Evolutionary conservation across 2,329 filamentous ascomycete genomes (phyloP), one percentile per base, ranked within the genome.

Genomic region (Penicillium sclerotigenum): DNA sequence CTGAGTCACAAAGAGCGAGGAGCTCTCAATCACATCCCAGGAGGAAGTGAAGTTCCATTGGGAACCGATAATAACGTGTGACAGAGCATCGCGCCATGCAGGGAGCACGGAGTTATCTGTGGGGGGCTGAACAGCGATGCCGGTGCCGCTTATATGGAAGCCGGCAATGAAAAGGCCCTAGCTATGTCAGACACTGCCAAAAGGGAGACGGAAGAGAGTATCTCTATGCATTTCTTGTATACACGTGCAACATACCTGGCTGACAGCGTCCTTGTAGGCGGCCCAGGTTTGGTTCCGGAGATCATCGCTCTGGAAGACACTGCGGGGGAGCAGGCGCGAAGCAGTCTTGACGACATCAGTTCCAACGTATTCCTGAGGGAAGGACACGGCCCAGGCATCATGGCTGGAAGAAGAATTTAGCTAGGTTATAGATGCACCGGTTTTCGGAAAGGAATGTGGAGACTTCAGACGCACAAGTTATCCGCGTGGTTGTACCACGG

Each of bases 41-140:
- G 34, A 33, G 1, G 59, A 50, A 13, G 57, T 59, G 8, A 48
- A 53, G 11, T 59, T 65, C 69, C 72, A 74, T 37, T 56, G 52
- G 0, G 60, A 40, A 5, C 65, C 61, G 20, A 71, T 65, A 26
- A 68, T 67, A 38, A 75, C 64, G 43, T 80, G 76, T 2, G 74
- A 66, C 5, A 76, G 72, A 10, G 73, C 71, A 59, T 77, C 77
- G 47, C 77, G 72, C 59, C 73, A 78, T 33, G 75, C 73, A 0
- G 74, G 75, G 5, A 78, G 52, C 13, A 64, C 54, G 2, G 60
- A 29, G 40, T 22, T 60, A 49, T 63, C 47, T 11, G 33, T 57
- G n/a, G 59, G 63, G 11, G 61, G 59, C 4, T 47, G 9, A 18
- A 61, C 57, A 8, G 60, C 58, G 6, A 45, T 64, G 10, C 64